A percentile compares a stretch with the other conserved stretches of the same genome.
phyloP scores from a whole-genome alignment of 345 rosid genomes.

The Trapa incisa region DNA sequence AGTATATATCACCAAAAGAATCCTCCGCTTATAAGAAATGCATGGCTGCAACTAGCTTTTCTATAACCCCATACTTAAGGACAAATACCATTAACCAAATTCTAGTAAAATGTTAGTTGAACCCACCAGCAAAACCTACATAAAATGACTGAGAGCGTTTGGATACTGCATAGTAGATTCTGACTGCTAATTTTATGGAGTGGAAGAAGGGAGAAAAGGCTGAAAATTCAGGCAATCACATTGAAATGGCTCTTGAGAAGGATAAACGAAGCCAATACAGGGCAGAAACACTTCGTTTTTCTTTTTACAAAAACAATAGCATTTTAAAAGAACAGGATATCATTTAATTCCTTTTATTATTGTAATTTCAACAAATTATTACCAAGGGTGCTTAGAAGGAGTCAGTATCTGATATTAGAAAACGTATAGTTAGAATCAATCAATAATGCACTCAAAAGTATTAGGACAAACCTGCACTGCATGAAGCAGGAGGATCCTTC shows the following conservation, averaged over 20 bases:
- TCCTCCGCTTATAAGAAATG: not conserved
- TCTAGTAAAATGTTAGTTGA: not conserved
- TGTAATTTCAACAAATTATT: not conserved
- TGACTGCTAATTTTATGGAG: too few relatives aligned
- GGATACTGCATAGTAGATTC: too few relatives aligned
- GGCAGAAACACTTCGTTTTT: not conserved
- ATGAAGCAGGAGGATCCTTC: conserved; percentile 12
- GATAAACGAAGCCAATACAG: not conserved
- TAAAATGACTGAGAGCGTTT: too few relatives aligned
- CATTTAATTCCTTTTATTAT: not conserved
- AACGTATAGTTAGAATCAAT: too few relatives aligned
- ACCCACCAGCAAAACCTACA: too few relatives aligned
- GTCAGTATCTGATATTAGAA: too few relatives aligned
- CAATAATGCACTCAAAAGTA: not conserved
- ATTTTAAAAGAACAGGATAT: not conserved
- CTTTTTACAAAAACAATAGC: not conserved
- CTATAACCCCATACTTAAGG: not conserved
- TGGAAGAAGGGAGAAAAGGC: too few relatives aligned
- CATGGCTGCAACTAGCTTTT: not conserved
- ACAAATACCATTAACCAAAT: not conserved
- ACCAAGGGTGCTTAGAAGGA: not conserved
- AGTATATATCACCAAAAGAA: not conserved
- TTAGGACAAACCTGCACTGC: conserved; percentile 10
- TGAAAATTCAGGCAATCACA: too few relatives aligned
- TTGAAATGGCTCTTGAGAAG: too few relatives aligned